phyloP scores from a whole-genome alignment of 768 basidiomycete genomes.

The Mycena galopus region DNA sequence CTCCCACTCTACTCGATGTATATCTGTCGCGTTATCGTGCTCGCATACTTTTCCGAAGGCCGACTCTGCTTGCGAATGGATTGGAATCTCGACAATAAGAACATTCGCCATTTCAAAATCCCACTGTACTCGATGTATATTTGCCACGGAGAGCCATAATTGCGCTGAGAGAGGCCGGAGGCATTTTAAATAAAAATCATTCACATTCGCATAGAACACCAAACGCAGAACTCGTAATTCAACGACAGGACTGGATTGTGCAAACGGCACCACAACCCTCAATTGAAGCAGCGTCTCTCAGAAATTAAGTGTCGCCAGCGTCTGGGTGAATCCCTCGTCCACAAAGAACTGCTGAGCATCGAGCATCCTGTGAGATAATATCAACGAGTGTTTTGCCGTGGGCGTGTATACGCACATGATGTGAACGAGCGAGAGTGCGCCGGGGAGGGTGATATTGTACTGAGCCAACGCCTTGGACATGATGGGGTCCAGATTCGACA shows the following conservation, averaged over 20 bases:
- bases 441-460: slow-evolving; percentile 48
- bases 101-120: too few relatives aligned
- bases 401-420: slow-evolving; percentile 42
- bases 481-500: slow-evolving; percentile 46
- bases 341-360: slow-evolving; percentile 52
- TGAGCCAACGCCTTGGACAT: slow-evolving; percentile 41
- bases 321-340: slow-evolving; percentile 48
- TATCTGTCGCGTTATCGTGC: too few relatives aligned
- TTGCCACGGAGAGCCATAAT: neutral
- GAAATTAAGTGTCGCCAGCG: slow-evolving; percentile 49
- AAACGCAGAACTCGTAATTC: neutral
- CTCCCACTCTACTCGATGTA: too few relatives aligned
- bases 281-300: neutral
- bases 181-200: too few relatives aligned
- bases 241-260: neutral
- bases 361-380: slow-evolving; percentile 42
- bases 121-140: too few relatives aligned
- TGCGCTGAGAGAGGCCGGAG: neutral
- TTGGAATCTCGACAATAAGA: too few relatives aligned
- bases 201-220: neutral
- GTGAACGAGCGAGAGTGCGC: slow-evolving; percentile 42
- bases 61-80: too few relatives aligned
- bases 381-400: too few relatives aligned
- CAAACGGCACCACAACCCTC: neutral
- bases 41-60: too few relatives aligned